Evolutionary conservation across 2,329 filamentous ascomycete species (phyloP).

Genomic region (Fusarium praegraminearum): DNA sequence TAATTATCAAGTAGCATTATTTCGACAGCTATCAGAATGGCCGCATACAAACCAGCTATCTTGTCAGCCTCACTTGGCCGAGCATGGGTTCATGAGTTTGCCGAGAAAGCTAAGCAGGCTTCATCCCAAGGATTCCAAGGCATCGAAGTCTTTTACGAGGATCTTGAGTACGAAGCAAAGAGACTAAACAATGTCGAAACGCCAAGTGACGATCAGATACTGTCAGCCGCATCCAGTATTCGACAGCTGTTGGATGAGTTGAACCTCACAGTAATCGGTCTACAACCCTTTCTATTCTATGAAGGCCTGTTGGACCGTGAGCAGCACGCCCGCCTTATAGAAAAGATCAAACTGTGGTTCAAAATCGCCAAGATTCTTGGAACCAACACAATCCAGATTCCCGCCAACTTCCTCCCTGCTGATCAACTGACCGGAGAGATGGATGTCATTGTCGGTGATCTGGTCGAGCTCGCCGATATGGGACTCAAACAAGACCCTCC

Average conservation of each 20-base stretch:
- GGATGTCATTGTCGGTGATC: conserved; percentile 7
- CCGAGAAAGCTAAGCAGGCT: conserved; percentile 2
- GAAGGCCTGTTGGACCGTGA: conserved; percentile 11
- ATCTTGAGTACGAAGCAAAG: conserved; percentile 19
- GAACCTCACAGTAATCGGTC: conserved; percentile 9
- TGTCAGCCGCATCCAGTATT: neutral
- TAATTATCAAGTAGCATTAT: accelerated
- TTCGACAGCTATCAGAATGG: neutral
- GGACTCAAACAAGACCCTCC: conserved; percentile 4
- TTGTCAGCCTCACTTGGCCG: conserved; percentile 14
- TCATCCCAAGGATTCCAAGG: conserved; percentile 10
- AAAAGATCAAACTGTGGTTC: conserved; percentile 15
- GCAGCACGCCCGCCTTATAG: neutral
- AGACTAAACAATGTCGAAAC: neutral
- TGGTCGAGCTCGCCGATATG: neutral
- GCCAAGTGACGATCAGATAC: neutral
- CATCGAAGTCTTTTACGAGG: conserved; percentile 19
- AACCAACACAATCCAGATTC: conserved; percentile 14
- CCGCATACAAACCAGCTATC: conserved; percentile 1
- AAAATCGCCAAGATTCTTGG: neutral
- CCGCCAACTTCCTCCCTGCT: conserved; percentile 18
- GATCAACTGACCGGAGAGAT: conserved; percentile 17
- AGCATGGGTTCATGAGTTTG: conserved; percentile 18
- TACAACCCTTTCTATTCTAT: conserved; percentile 16
- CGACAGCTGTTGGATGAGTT: neutral